These are phyloP conservation scores for Zygnema circumcarinatum DNA, from an alignment of 139 green algal genomes.

Conservation along the genomic window DNA sequence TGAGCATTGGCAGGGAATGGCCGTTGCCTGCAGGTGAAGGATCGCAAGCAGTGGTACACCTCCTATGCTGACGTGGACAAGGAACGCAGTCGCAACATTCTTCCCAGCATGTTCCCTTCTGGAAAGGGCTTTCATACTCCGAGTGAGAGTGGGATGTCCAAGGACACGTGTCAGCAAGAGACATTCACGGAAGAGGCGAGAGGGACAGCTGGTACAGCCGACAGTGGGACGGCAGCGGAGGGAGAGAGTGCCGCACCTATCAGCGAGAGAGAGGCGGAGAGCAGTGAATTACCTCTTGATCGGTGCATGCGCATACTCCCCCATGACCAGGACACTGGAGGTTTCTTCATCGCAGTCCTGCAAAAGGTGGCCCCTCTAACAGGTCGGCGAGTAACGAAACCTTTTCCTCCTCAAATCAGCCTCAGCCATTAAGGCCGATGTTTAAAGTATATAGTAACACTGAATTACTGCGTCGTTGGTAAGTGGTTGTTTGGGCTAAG, in stretches of 20 bases:
- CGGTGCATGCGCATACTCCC: slow-evolving; percentile 95
- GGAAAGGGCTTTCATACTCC: slow-evolving; percentile 44
- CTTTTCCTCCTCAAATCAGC: no score
- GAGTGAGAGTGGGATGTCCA: background rate
- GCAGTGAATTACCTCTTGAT: slow-evolving; percentile 77
- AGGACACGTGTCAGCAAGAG: background rate
- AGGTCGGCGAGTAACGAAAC: slow-evolving; percentile 6
- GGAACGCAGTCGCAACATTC: slow-evolving; percentile 21
- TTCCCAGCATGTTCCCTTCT: slow-evolving; percentile 82
- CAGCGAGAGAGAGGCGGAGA: slow-evolving; percentile 9
- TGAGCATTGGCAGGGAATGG: background rate
- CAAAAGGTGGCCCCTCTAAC: slow-evolving; percentile 74
- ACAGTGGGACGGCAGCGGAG: background rate
- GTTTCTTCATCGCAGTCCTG: slow-evolving; percentile 97
- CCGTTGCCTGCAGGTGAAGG: slow-evolving; percentile 39
- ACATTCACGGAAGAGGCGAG: background rate
- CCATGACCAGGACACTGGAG: slow-evolving; percentile 93
- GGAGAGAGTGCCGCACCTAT: no score
- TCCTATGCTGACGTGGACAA: slow-evolving; percentile 45
- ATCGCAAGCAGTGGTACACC: slow-evolving; percentile 50
- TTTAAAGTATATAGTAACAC: no score
- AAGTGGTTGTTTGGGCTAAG: no score
- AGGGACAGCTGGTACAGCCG: background rate
- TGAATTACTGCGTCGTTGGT: no score
- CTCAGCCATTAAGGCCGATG: no score